These are phyloP conservation scores for Domatiomyces catenatus DNA, from an alignment of 2,329 filamentous ascomycete species.

Conservation along the genomic window DNA sequence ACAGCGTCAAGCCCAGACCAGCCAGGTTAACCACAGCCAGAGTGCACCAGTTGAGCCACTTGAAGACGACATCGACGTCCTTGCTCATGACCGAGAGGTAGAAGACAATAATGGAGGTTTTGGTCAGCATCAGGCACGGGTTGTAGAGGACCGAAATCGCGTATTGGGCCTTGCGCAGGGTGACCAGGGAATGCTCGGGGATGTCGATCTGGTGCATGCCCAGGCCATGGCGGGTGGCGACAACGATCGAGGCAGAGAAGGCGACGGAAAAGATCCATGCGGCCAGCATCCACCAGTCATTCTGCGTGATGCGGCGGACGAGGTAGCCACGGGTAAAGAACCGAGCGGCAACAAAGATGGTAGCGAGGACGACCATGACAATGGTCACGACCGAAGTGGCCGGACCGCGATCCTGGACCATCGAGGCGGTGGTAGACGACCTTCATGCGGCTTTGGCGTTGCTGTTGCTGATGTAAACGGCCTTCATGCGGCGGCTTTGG, in stretches of 20 bases:
- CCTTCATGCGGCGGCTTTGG: not conserved
- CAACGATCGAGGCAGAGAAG: constrained; percentile 33
- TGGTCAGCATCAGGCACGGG: constrained; percentile 36
- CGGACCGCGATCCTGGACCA: constrained; percentile 20
- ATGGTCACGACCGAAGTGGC: constrained; percentile 30
- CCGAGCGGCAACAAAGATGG: constrained; percentile 59
- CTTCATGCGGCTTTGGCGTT: not conserved
- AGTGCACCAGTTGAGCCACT: constrained; percentile 66
- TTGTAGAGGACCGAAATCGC: constrained; percentile 45
- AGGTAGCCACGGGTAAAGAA: constrained; percentile 59
- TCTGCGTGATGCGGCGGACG: constrained; percentile 54
- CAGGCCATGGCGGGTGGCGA: constrained; percentile 28
- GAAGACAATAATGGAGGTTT: constrained; percentile 84
- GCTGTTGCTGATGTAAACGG: too few species aligned
- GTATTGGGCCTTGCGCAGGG: constrained; percentile 38
- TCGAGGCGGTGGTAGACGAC: too few species aligned
- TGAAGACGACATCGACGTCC: constrained; percentile 60
- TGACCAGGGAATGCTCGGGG: constrained; percentile 16
- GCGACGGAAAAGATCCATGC: constrained; percentile 51
- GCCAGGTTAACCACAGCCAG: constrained; percentile 63
- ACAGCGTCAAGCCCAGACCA: constrained; percentile 62
- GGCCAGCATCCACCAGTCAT: constrained; percentile 67
- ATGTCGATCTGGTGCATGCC: constrained; percentile 29
- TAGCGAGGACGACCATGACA: constrained; percentile 45
- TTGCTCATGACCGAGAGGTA: constrained; percentile 58